phyloP scores from a whole-genome alignment of 2,329 filamentous ascomycete species.

The Penicillium sp. region DNA sequence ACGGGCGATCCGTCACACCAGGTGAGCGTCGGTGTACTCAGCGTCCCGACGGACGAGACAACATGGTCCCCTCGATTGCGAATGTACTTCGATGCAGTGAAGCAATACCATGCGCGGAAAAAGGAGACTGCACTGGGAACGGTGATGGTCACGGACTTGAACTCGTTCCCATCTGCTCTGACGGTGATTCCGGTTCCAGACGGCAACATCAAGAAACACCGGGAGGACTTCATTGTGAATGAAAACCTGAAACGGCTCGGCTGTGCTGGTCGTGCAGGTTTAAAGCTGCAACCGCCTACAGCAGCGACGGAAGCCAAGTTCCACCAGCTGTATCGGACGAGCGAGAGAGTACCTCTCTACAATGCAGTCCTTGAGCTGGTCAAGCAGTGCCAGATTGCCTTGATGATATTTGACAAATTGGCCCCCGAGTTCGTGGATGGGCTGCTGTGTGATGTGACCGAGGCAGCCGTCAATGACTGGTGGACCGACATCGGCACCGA shows the following conservation, averaged over 20 bases:
- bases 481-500: conserved; percentile 92
- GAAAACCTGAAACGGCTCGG: conserved; percentile 88
- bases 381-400: conserved; percentile 81
- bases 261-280: conserved; percentile 81
- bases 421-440: conserved; percentile 88
- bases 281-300: conserved; percentile 73
- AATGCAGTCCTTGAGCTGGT: conserved; percentile 81
- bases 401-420: conserved; percentile 82
- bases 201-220: conserved; percentile 74
- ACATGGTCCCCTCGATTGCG: conserved; percentile 74
- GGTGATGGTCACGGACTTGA: conserved; percentile 90
- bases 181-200: conserved; percentile 88
- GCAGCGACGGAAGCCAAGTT: conserved; percentile 86
- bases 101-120: conserved; percentile 76
- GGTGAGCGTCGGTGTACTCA: conserved; percentile 73
- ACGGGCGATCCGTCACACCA: conserved; percentile 78
- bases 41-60: conserved; percentile 72
- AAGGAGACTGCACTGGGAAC: conserved; percentile 78
- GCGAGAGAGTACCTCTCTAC: conserved; percentile 72
- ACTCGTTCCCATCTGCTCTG: conserved; percentile 82
- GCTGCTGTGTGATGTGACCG: conserved; percentile 85
- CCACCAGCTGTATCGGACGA: conserved; percentile 80
- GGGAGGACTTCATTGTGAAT: conserved; percentile 84
- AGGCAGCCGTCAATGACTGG: conserved; percentile 86
- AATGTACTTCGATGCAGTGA: conserved; percentile 79